Evolutionary conservation across 2,329 filamentous ascomycete genomes (phyloP).

Genomic region (Ophiocordyceps robertsii): DNA sequence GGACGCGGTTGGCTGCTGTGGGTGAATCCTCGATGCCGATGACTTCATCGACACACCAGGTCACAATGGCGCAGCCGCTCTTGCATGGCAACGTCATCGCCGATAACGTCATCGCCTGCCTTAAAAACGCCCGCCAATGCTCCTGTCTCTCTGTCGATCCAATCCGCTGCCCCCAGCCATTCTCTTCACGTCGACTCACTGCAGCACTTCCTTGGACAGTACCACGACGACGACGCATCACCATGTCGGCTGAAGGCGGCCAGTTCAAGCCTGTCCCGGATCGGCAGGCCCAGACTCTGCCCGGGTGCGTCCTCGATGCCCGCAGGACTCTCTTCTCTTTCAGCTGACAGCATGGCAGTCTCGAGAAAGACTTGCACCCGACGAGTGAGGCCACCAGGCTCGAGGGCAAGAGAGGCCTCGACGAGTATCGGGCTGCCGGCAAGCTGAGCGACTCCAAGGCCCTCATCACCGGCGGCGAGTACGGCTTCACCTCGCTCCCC

Average conservation of each 20-base stretch:
- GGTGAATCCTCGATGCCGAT: no score
- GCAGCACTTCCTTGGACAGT: background rate
- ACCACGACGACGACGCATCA: constrained; percentile 21
- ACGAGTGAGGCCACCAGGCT: constrained; percentile 25
- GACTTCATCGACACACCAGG: background rate
- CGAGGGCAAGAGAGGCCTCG: constrained; percentile 21
- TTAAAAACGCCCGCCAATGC: no score
- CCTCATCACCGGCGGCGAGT: constrained; percentile 44
- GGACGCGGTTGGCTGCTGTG: no score
- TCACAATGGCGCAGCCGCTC: background rate
- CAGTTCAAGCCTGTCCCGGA: constrained; percentile 19
- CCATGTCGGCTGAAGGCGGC: constrained; percentile 15
- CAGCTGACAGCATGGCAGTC: constrained; percentile 8
- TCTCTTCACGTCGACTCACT: background rate
- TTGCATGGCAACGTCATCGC: background rate
- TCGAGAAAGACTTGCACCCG: constrained; percentile 24
- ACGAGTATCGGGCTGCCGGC: constrained; percentile 27
- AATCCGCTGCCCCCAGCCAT: background rate
- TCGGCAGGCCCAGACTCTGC: constrained; percentile 21
- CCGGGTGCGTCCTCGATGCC: constrained; percentile 15
- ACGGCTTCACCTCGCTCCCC: constrained; percentile 9
- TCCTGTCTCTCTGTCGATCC: no score
- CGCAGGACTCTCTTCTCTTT: background rate
- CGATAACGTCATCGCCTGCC: background rate
- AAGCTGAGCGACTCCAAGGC: constrained; percentile 37